Evolutionary conservation across 148 eudicot genomes (phyloP).

Genomic region (Pouteria glomerata): DNA sequence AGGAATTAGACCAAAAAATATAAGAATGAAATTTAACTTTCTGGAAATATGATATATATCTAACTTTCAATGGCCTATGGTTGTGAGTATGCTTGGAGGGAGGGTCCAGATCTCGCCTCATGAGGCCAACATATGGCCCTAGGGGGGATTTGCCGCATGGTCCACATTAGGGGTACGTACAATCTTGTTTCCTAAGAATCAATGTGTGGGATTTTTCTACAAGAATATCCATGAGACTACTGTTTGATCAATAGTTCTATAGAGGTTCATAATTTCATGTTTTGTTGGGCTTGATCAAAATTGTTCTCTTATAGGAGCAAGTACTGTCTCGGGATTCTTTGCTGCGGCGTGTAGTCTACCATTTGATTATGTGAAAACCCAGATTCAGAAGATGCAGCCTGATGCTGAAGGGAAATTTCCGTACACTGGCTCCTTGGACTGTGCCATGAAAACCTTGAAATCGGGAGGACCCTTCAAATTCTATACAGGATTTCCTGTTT

Average conservation of each 20-base stretch:
- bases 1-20: too few relatives aligned
- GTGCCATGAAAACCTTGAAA: constrained; percentile 41
- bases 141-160: too few relatives aligned
- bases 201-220: too few relatives aligned
- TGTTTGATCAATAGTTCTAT: neutral
- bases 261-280: neutral
- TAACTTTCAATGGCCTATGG: too few relatives aligned
- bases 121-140: too few relatives aligned
- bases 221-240: neutral
- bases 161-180: too few relatives aligned
- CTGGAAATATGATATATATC: too few relatives aligned
- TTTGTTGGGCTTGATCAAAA: neutral
- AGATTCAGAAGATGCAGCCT: constrained; percentile 55
- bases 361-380: constrained; percentile 45
- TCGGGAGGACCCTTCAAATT: constrained; percentile 44
- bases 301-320: constrained; percentile 32
- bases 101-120: too few relatives aligned
- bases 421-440: constrained; percentile 42
- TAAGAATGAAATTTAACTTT: too few relatives aligned
- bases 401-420: constrained; percentile 45
- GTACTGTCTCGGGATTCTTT: constrained; percentile 45
- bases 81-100: too few relatives aligned
- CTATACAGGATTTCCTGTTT: constrained; percentile 48
- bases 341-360: constrained; percentile 56
- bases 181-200: too few relatives aligned